Percentiles rank a stretch among this genome's conserved stretches.
Evolutionary conservation across 2,329 filamentous ascomycete species (phyloP).

Genomic region (Colletotrichum neosansevieriae): DNA sequence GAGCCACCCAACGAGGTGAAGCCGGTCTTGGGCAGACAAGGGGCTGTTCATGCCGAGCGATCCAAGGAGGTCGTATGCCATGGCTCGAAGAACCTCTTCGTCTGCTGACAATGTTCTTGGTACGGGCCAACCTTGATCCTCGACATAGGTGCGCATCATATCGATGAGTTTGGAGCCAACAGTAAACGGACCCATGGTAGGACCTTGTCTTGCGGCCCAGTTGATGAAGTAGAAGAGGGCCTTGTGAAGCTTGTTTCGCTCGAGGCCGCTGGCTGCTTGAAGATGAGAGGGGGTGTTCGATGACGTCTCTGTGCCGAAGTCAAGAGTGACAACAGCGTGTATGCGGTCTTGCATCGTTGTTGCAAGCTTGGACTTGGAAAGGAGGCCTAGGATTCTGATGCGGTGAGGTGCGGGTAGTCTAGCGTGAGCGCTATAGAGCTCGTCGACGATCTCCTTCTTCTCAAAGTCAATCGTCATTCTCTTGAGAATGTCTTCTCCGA

Average conservation of each 20-base stretch:
- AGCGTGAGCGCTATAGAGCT: conserved; percentile 80
- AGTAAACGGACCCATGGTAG: conserved; percentile 66
- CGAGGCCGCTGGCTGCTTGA: conserved; percentile 68
- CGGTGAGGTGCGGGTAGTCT: conserved; percentile 79
- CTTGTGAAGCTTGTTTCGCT: conserved; percentile 82
- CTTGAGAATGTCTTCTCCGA: conserved; percentile 92
- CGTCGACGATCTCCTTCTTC: conserved; percentile 69
- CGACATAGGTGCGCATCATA: conserved; percentile 79
- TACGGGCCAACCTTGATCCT: conserved; percentile 85
- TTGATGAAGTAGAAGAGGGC: conserved; percentile 89
- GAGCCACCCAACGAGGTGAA: conserved; percentile 76
- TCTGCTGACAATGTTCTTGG: conserved; percentile 70
- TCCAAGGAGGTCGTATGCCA: conserved; percentile 92
- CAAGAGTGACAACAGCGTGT: conserved; percentile 76
- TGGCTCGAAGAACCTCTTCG: conserved; percentile 69
- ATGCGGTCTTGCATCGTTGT: conserved; percentile 78
- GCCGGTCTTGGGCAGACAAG: conserved; percentile 65
- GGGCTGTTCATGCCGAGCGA: conserved; percentile 77
- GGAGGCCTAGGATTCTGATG: conserved; percentile 79
- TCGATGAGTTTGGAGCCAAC: conserved; percentile 78
- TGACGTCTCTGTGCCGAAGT: conserved; percentile 53
- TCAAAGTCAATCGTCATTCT: conserved; percentile 82
- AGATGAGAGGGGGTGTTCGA: conserved; percentile 43
- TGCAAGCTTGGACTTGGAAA: conserved; percentile 81
- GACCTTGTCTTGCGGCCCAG: conserved; percentile 84